Base-by-base conservation (phyloP, 805 yeast genomes). In the Blastobotrys parvus region DNA sequence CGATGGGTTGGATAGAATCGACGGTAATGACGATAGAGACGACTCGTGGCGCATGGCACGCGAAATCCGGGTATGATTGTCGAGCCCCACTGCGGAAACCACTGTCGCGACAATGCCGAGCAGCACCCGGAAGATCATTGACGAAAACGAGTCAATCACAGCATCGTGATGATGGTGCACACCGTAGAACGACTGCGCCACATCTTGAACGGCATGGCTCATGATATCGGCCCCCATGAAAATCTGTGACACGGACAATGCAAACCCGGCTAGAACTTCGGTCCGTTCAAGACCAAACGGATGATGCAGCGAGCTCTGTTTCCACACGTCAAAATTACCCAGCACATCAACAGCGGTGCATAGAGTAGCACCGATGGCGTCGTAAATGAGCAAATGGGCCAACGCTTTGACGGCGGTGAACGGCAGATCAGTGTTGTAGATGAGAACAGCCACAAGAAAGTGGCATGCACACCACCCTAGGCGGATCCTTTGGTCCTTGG, bases 211-310 rank as follows among this genome's bases (percentile, higher is more conserved):
- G n/a, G 84, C 70, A 61, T 90, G 98, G 38, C 94, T 85, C 36
- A 85, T 65, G 41, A 92, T 67, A 61, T 90, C 97, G 41, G 87
- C 75, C 0, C 97, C 97, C 47, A 90, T 94, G 74, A 89, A 90
- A 19, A 89, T 69, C 47, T 90, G 71, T 1, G 94, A 81, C 1
- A 90, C 80, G 13, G 92, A 78, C 35, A 88, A 67, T 0, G 94
- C 95, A 66, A 89, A 89, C 2, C 94, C 94, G 36, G 83, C 78
- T 15, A 90, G 64, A 0, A 90, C 94, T 57, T 90, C 96, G 13
- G 85, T 71, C 45, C 98, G 70, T n/a, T 94, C 94, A 20, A 90
- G 67, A 0, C 97, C 98, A 68, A 90, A 90, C 0, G 98, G 98
- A 50, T 78, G 83, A 11, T 80, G 78, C 25, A 92, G 68, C 1